Conservation (phyloP, 228 moss, liverwort and hornwort species). For the Sphagnum magellanicum region DNA sequence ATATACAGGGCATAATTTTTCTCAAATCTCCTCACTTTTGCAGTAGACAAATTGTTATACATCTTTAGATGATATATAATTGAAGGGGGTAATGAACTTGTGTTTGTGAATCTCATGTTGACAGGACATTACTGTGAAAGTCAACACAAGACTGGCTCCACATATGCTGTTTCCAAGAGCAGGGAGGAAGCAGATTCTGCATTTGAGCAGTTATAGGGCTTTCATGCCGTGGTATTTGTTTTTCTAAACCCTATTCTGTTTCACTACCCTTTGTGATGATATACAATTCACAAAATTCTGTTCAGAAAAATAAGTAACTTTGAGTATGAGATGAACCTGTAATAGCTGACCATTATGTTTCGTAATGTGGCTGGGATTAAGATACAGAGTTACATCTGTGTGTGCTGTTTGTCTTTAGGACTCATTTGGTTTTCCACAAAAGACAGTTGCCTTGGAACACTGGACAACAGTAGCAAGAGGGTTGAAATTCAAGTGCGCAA, state of each 20-base stretch:
- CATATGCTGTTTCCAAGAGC: slow-evolving; percentile 31
- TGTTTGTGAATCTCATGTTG: no score
- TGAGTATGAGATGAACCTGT: not conserved
- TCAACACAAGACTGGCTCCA: slow-evolving; percentile 28
- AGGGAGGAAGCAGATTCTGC: slow-evolving; percentile 27
- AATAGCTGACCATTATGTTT: not conserved
- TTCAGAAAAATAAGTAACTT: not conserved
- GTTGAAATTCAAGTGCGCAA: slow-evolving; percentile 37
- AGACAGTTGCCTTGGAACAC: slow-evolving; percentile 14
- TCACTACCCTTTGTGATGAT: not conserved
- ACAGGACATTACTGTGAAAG: slow-evolving; percentile 38
- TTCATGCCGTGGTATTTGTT: slow-evolving; percentile 17
- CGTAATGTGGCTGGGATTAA: not conserved
- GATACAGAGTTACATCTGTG: not conserved
- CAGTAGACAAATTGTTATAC: no score
- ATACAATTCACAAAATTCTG: not conserved
- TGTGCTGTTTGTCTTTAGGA: slow-evolving; percentile 18
- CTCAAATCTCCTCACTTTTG: no score
- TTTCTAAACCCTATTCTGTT: not conserved
- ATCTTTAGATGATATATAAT: no score
- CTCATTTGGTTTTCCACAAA: slow-evolving; percentile 30
- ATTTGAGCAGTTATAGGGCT: slow-evolving; percentile 27
- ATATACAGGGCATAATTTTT: no score
- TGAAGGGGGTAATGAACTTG: no score
- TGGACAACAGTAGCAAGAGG: slow-evolving; percentile 12